These are phyloP conservation scores for Myxozyma nipponensis DNA, from an alignment of 805 yeast genomes.

Conservation along the genomic window DNA sequence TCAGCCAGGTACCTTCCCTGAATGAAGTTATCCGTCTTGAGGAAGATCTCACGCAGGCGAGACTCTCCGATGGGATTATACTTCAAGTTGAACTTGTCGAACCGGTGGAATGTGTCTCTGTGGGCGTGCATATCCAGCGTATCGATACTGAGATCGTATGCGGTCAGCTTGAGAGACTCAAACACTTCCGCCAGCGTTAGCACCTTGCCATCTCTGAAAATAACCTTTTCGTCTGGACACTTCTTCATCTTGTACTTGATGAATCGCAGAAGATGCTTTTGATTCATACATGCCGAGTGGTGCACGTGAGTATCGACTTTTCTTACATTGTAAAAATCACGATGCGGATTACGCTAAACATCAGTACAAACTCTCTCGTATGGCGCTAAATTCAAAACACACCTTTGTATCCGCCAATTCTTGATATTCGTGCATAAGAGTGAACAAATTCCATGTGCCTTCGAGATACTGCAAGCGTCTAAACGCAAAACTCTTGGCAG, in stretches of 20 bases:
- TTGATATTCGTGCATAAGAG: constrained; percentile 82
- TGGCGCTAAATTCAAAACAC: background rate
- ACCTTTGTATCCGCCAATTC: constrained; percentile 81
- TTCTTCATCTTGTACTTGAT: constrained; percentile 92
- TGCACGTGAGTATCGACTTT: constrained; percentile 98
- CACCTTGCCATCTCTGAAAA: constrained; percentile 85
- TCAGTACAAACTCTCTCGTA: background rate
- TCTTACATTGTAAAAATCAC: constrained; percentile 95
- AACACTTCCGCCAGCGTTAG: constrained; percentile 87
- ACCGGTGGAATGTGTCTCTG: constrained; percentile 94
- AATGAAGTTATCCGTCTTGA: constrained; percentile 92
- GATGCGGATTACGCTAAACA: constrained; percentile 70
- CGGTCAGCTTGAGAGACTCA: constrained; percentile 82
- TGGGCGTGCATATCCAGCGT: constrained; percentile 99
- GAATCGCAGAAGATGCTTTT: constrained; percentile 89
- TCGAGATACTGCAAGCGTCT: constrained; percentile 89
- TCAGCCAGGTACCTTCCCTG: constrained; percentile 89
- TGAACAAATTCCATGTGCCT: constrained; percentile 93
- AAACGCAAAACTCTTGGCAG: constrained; percentile 93
- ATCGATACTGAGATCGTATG: constrained; percentile 92
- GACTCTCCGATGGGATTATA: constrained; percentile 99
- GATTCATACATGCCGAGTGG: constrained; percentile 99
- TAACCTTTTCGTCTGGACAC: constrained; percentile 81
- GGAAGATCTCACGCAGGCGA: constrained; percentile 88
- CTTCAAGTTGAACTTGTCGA: constrained; percentile 94